Percentiles rank a stretch among this genome's conserved stretches.
Conservation (phyloP, 2,329 filamentous ascomycete species). For the Penicillium sp. region DNA sequence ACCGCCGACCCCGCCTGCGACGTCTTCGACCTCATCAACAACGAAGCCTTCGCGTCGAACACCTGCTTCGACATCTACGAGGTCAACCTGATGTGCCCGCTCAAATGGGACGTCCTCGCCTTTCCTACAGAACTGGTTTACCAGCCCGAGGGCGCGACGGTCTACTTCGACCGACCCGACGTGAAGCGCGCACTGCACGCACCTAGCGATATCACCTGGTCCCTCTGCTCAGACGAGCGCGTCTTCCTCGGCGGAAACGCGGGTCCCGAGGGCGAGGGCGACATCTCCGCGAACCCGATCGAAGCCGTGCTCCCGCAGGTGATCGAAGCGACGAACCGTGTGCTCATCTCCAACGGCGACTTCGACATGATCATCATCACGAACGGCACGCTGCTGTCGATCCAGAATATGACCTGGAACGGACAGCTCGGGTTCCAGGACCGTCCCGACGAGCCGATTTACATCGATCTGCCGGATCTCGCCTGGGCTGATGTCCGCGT, state of each 20-base stretch:
- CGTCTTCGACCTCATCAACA: conserved; percentile 61
- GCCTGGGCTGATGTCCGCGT: conserved; percentile 58
- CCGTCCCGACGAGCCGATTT: conserved; percentile 60
- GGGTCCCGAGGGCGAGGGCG: conserved; percentile 39
- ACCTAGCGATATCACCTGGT: conserved; percentile 41
- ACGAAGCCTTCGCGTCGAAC: conserved; percentile 64
- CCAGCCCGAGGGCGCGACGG: conserved; percentile 61
- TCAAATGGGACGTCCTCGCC: conserved; percentile 70
- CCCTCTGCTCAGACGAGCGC: conserved; percentile 39
- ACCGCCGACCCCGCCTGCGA: conserved; percentile 57
- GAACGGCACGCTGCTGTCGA: conserved; percentile 72
- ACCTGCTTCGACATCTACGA: conserved; percentile 83
- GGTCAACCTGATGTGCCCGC: conserved; percentile 72
- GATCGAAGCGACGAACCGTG: conserved; percentile 65
- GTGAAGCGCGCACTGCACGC: conserved; percentile 73
- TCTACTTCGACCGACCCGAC: conserved; percentile 74
- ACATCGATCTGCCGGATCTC: conserved; percentile 53
- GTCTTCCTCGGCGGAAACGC: conserved; percentile 54
- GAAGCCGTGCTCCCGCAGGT: conserved; percentile 52
- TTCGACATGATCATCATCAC: conserved; percentile 73
- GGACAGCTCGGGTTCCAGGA: conserved; percentile 73
- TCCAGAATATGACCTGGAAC: conserved; percentile 85
- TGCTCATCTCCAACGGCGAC: conserved; percentile 74
- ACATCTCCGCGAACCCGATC: conserved; percentile 58
- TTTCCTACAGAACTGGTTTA: conserved; percentile 63